Evolutionary conservation across 2,329 filamentous ascomycete genomes (phyloP).

Genomic region (Dendrostoma leiphaemia): DNA sequence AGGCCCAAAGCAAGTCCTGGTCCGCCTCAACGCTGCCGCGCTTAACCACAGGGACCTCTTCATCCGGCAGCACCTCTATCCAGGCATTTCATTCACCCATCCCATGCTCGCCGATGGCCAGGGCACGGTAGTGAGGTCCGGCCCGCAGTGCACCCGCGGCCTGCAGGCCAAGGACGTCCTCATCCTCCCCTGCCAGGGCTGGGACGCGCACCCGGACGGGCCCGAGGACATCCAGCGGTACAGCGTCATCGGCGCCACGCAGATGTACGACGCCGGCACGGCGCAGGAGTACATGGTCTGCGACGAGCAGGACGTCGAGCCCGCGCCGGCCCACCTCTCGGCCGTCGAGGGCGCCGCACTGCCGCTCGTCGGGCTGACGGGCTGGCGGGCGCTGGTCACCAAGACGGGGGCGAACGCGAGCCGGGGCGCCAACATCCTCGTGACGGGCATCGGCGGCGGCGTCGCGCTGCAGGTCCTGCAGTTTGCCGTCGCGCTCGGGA

Average conservation of each 20-base stretch:
- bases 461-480: conserved; percentile 80
- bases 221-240: conserved; percentile 65
- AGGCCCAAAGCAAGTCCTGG: conserved; percentile 65
- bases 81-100: conserved; percentile 73
- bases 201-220: conserved; percentile 68
- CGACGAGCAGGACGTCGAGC: conserved; percentile 70
- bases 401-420: conserved; percentile 65
- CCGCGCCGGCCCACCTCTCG: conserved; percentile 69
- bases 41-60: conserved; percentile 96
- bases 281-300: conserved; percentile 72
- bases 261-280: conserved; percentile 64
- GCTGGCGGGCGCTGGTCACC: conserved; percentile 79
- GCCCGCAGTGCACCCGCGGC: conserved; percentile 35
- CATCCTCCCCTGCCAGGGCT: conserved; percentile 75
- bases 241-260: conserved; percentile 68
- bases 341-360: conserved; percentile 78
- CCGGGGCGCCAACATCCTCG: conserved; percentile 69
- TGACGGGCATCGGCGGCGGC: conserved; percentile 91
- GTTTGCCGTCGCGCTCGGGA: conserved; percentile 73
- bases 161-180: conserved; percentile 47
- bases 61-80: conserved; percentile 89
- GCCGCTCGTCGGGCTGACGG: conserved; percentile 82
- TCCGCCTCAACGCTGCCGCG: conserved; percentile 75
- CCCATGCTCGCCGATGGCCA: conserved; percentile 82
- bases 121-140: conserved; percentile 68